Percentiles rank a stretch among this genome's conserved stretches.
phyloP scores from a whole-genome alignment of 2,329 filamentous ascomycete species.

The Zasmidium citrigriseum region DNA sequence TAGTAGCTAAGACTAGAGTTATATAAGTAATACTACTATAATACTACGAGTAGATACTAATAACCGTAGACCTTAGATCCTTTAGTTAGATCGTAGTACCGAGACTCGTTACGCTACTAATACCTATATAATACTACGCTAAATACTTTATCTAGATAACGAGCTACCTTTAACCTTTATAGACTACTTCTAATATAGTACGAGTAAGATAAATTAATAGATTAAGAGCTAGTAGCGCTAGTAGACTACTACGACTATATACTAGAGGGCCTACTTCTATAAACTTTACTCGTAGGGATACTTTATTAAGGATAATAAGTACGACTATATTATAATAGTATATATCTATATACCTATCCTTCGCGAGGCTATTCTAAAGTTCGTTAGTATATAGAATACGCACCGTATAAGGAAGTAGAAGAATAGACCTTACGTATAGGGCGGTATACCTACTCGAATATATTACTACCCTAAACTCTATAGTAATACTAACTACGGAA shows the following conservation, averaged over 20 bases:
- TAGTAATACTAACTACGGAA: neutral
- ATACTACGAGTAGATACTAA: neutral
- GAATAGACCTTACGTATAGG: neutral
- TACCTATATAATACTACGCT: neutral
- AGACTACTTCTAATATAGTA: neutral
- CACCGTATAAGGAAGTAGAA: neutral
- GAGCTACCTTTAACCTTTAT: neutral
- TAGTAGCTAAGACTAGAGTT: neutral
- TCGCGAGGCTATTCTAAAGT: neutral
- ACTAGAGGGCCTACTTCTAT: neutral
- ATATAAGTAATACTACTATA: neutral
- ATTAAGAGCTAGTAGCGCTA: constrained; percentile 1
- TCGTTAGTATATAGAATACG: neutral
- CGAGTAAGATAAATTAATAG: neutral
- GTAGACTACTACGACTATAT: neutral
- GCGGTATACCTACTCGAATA: neutral
- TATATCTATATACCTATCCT: neutral
- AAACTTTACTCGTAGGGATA: neutral
- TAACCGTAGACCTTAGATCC: neutral
- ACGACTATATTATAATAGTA: neutral
- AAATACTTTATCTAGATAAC: neutral
- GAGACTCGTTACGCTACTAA: neutral
- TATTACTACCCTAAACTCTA: neutral
- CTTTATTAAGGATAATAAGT: neutral
- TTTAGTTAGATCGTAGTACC: neutral